Conservation (phyloP, 2,329 filamentous ascomycete genomes). For the Coniella lustricola region DNA sequence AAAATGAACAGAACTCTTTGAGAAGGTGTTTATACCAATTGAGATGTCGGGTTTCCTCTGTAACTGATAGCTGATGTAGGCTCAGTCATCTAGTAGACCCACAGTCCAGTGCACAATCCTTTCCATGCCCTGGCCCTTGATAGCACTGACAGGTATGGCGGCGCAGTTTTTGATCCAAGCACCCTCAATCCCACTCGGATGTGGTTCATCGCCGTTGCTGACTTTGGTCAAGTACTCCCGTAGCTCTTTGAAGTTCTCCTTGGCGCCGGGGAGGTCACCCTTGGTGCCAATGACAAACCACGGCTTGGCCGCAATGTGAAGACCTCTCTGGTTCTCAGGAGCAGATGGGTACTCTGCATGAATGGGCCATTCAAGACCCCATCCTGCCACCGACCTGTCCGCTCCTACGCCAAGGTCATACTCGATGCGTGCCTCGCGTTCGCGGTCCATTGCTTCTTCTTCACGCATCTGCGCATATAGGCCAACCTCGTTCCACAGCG, state of each 20-base stretch:
- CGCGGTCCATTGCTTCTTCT: conserved; percentile 61
- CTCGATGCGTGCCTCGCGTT: conserved; percentile 49
- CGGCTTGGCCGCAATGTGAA: conserved; percentile 86
- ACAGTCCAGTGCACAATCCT: conserved; percentile 67
- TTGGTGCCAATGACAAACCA: conserved; percentile 97
- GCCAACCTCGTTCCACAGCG: conserved; percentile 84
- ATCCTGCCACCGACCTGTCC: conserved; percentile 14
- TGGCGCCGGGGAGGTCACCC: conserved; percentile 72
- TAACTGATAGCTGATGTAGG: too few relatives aligned
- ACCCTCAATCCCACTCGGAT: conserved; percentile 62
- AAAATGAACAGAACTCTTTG: too few relatives aligned
- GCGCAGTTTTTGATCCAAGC: conserved; percentile 56
- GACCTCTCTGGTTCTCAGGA: conserved; percentile 26
- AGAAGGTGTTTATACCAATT: neutral
- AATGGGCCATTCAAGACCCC: conserved; percentile 22
- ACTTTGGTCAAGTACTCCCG: conserved; percentile 64
- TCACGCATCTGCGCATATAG: conserved; percentile 77
- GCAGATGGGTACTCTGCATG: conserved; percentile 25
- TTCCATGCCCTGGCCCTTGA: conserved; percentile 76
- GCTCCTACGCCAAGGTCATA: conserved; percentile 49
- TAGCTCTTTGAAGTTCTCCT: conserved; percentile 67
- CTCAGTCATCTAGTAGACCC: conserved; percentile 51
- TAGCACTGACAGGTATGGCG: conserved; percentile 82
- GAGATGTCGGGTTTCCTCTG: neutral
- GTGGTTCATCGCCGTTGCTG: conserved; percentile 52